Conservation (phyloP, 1,139 yeast genomes). For the Magnusiomyces suaveolens region DNA sequence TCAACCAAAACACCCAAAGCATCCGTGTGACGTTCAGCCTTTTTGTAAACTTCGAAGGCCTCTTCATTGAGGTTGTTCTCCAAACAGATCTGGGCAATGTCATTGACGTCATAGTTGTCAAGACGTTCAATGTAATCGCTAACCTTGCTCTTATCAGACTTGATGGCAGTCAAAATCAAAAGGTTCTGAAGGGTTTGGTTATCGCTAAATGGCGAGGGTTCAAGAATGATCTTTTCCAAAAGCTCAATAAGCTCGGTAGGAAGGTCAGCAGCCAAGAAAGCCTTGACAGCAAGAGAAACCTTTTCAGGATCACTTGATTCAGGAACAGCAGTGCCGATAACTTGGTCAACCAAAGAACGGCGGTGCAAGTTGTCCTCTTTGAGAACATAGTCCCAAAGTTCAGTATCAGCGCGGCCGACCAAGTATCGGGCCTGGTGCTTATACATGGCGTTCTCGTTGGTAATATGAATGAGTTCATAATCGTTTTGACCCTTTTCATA, state of each 20-base stretch:
- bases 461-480: constrained; percentile 76
- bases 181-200: constrained; percentile 91
- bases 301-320: constrained; percentile 94
- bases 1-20: constrained; percentile 90
- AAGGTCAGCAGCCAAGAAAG: constrained; percentile 91
- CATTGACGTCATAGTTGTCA: constrained; percentile 85
- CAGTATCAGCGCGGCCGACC: constrained; percentile 71
- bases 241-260: constrained; percentile 90
- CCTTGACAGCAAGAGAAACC: constrained; percentile 88
- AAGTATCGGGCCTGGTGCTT: constrained; percentile 96
- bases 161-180: constrained; percentile 85
- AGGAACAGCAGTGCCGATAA: constrained; percentile 93
- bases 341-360: constrained; percentile 85
- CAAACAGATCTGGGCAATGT: constrained; percentile 86
- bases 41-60: constrained; percentile 87
- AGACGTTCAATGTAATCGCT: constrained; percentile 75
- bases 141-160: constrained; percentile 86
- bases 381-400: constrained; percentile 74
- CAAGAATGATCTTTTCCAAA: constrained; percentile 87
- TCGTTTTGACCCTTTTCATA: constrained; percentile 93
- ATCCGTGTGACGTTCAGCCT: constrained; percentile 63
- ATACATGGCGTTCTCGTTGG: constrained; percentile 96
- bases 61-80: constrained; percentile 86
- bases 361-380: constrained; percentile 70
- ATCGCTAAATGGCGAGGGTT: constrained; percentile 94